Conservation (phyloP, 768 basidiomycete genomes). For the Tulasnella sp. region DNA sequence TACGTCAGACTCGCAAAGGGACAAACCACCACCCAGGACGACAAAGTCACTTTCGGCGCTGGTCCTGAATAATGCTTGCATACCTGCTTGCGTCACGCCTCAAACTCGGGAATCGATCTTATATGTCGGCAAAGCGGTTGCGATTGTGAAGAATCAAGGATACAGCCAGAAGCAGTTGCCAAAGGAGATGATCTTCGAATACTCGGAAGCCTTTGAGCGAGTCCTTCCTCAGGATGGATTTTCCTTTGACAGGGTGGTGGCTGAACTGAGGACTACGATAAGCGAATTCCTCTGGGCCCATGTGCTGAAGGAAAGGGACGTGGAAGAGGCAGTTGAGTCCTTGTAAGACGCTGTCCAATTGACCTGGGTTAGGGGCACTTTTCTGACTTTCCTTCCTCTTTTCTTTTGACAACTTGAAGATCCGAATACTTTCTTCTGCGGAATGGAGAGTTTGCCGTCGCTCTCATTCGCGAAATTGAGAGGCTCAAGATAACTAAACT, state of each 20-base stretch:
- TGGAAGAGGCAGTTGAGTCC: conserved; percentile 79
- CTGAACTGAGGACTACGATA: conserved; percentile 70
- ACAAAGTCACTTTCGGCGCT: conserved; percentile 15
- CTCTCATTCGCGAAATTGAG: conserved; percentile 82
- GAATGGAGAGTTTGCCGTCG: conserved; percentile 81
- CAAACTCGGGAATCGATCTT: conserved; percentile 75
- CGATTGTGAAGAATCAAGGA: conserved; percentile 66
- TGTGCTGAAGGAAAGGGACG: conserved; percentile 75
- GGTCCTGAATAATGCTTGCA: conserved; percentile 55
- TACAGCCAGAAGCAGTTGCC: conserved; percentile 65
- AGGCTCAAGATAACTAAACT: conserved; percentile 75
- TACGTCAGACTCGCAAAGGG: neutral
- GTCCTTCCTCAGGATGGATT: conserved; percentile 74
- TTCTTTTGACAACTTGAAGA: conserved; percentile 39
- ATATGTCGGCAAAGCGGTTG: conserved; percentile 83
- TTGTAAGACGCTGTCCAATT: conserved; percentile 50
- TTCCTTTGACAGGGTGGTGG: conserved; percentile 67
- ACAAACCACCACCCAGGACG: neutral
- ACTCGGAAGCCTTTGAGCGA: conserved; percentile 59
- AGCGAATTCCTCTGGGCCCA: conserved; percentile 95
- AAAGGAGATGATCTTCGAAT: conserved; percentile 56
- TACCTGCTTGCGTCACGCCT: conserved; percentile 70
- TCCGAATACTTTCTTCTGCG: conserved; percentile 84
- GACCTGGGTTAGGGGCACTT: neutral
- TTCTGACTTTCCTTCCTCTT: neutral